Percentiles rank a stretch among this genome's conserved stretches.
These are phyloP conservation scores for Syzygium malaccense DNA, from an alignment of 441 rosid genomes.

Conservation along the genomic window DNA sequence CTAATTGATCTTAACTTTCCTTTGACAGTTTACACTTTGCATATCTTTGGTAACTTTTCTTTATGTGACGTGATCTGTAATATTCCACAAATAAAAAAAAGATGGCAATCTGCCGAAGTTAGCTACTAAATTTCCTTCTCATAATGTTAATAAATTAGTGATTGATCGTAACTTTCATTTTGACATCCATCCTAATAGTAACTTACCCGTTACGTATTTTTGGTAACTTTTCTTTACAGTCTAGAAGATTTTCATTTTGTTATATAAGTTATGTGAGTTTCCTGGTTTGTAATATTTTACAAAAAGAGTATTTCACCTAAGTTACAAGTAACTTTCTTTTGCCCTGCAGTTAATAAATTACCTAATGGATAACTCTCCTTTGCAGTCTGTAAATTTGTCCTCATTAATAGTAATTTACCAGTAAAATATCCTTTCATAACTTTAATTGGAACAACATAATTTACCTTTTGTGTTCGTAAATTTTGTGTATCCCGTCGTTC, in stretches of 20 bases:
- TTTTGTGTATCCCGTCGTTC: too few species aligned
- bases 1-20: not conserved
- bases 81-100: accelerated
- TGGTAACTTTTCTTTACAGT: too few species aligned
- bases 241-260: not conserved
- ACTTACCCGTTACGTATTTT: not conserved
- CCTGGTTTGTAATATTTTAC: not conserved
- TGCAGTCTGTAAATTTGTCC: not conserved
- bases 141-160: not conserved
- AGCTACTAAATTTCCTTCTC: not conserved
- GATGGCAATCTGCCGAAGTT: not conserved
- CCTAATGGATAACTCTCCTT: not conserved
- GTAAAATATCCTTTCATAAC: not conserved
- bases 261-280: accelerated
- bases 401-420: too few species aligned
- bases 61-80: accelerated
- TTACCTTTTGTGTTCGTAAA: not conserved
- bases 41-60: not conserved
- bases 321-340: not conserved
- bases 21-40: not conserved
- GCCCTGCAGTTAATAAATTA: not conserved
- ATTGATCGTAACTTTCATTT: not conserved
- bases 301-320: not conserved
- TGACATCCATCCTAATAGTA: not conserved
- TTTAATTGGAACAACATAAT: too few species aligned